A percentile compares a stretch with the other conserved stretches of the same genome.
phyloP scores from a whole-genome alignment of 768 basidiomycete species.

The Boletus eberwhitei region DNA sequence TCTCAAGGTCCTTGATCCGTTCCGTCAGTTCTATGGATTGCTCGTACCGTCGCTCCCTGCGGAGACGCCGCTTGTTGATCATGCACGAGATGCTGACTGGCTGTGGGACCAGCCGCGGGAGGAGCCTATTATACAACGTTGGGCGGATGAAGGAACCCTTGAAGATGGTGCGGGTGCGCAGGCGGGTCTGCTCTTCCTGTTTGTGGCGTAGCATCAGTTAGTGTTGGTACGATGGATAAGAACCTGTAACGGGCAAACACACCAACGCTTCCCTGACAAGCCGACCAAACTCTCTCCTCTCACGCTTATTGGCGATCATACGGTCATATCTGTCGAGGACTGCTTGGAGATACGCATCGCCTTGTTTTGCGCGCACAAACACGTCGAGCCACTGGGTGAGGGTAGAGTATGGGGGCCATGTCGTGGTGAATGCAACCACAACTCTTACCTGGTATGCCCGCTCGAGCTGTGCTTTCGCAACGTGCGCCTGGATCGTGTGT shows the following conservation, averaged over 20 bases:
- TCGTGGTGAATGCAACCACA: neutral
- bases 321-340: constrained; percentile 57
- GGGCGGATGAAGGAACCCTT: constrained; percentile 72
- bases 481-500: constrained; percentile 50
- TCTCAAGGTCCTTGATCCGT: constrained; percentile 32
- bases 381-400: constrained; percentile 50
- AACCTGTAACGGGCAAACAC: constrained; percentile 11
- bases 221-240: neutral
- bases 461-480: constrained; percentile 44
- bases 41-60: constrained; percentile 44
- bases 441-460: constrained; percentile 55
- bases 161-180: constrained; percentile 61
- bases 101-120: constrained; percentile 80
- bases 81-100: constrained; percentile 69
- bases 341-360: constrained; percentile 43
- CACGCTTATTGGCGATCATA: constrained; percentile 49
- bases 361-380: constrained; percentile 51
- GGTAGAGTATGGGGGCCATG: neutral
- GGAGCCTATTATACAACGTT: constrained; percentile 58
- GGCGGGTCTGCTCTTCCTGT: constrained; percentile 54
- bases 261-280: constrained; percentile 54
- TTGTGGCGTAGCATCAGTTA: neutral
- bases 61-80: constrained; percentile 49
- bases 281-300: constrained; percentile 46
- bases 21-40: constrained; percentile 33